Evolutionary conservation across 352 stramenopile species (phyloP), one percentile per base, ranked within the genome.

Genomic region (Globisporangium yorkense): DNA sequence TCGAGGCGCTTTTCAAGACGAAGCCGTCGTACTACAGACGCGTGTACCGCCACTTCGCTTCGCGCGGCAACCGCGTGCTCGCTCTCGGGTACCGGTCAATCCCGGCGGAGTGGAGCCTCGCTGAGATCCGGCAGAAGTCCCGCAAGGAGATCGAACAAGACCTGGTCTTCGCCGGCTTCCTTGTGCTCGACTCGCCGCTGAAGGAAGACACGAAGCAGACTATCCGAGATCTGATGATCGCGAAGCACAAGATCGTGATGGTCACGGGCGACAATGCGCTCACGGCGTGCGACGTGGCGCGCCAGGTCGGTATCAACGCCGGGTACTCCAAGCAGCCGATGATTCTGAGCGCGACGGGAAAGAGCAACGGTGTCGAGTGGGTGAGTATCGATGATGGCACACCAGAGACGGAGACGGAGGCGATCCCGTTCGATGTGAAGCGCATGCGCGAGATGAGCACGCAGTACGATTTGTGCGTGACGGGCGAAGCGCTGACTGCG

Each of bases 221-320:
- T 15, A 82, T 98, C 31, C 66, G 75, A 18, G 78, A 97, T 60
- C 72, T 99, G 6, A 56, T 76, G 24, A 60, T 56, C 10, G 89
- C 84, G 33, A 75, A 82, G 18, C 90, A 98, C 64, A 58, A 77
- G 31, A 70, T 91, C 18, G 77, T 96, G 9, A 98, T 99, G 71
- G 97, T 98, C 66, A 99, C 96, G 2, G 96, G 96, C 39, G 96
- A 99, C 70, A 90, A 89, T 41, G 70, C 90, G 5, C 77, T 98
- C 27, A 99, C 96, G 27, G 96, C 96, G 2, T 88, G 76, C 29
- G 87, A 98, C 58, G 93, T 98, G n/a, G 92, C 92, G 7, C 68
- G 76, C 10, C 77, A 96, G 63, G 87, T 98, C 10, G 75, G 81
- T 9, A 90, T 98, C 24, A 71, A 72, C 27, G 63, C 62, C 9